These are phyloP conservation scores for Debaryomyces singareniensis DNA, from an alignment of 1,139 yeast genomes.

Conservation along the genomic window DNA sequence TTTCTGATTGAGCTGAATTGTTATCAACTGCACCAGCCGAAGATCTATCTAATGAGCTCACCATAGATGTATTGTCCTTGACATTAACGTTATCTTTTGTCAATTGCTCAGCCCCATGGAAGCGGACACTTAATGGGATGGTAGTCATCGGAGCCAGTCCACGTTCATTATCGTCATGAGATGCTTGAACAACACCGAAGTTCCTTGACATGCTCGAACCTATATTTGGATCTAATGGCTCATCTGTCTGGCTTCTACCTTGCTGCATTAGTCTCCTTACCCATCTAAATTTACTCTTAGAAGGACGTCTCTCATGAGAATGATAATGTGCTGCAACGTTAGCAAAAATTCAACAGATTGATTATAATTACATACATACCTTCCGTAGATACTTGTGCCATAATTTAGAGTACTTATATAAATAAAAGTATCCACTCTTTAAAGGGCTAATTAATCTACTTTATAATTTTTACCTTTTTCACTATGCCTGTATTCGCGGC, in stretches of 20 bases:
- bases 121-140: background rate
- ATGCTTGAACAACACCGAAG: constrained; percentile 2
- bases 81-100: background rate
- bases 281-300: constrained; percentile 39
- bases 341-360: background rate
- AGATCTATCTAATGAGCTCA: too few species aligned
- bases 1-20: constrained; percentile 5
- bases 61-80: background rate
- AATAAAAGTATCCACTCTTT: background rate
- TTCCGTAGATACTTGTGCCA: background rate
- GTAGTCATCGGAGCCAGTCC: background rate
- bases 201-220: constrained; percentile 1
- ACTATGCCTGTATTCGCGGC: background rate
- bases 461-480: background rate
- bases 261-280: constrained; percentile 42
- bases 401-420: background rate
- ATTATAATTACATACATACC: background rate
- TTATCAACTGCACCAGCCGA: background rate
- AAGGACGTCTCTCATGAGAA: constrained; percentile 15
- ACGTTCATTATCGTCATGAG: constrained; percentile 1
- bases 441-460: background rate
- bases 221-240: constrained; percentile 1
- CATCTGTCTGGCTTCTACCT: constrained; percentile 21
- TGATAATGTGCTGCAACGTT: constrained; percentile 5
- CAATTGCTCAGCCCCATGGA: background rate